phyloP scores from a whole-genome alignment of 192 early-diverging fungal species.

The Oehlia diaphana region DNA sequence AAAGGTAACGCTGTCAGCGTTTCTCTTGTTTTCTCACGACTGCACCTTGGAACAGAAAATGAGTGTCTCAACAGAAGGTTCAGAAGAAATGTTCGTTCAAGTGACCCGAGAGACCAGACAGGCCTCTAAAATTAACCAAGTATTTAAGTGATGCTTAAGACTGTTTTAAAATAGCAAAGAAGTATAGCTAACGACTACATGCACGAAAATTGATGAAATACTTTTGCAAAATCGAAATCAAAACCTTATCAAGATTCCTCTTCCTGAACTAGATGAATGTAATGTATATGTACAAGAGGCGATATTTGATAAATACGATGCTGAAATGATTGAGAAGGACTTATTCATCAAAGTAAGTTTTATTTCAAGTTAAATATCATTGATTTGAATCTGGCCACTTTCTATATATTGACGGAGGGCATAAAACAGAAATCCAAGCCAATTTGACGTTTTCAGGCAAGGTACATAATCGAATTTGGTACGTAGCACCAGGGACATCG shows the following conservation, averaged over 20 bases:
- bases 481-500: no score
- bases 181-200: neutral
- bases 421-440: neutral
- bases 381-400: neutral
- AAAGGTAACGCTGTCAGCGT: no score
- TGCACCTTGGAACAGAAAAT: no score
- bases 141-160: slow-evolving; percentile 3
- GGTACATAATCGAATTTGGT: no score
- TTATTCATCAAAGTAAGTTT: slow-evolving; percentile 13
- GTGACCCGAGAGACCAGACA: neutral
- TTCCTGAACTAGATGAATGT: neutral
- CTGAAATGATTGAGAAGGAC: neutral
- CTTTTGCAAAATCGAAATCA: neutral
- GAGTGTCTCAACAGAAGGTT: no score
- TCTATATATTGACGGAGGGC: neutral
- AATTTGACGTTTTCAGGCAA: neutral
- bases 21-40: no score
- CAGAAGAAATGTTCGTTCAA: no score
- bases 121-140: slow-evolving; percentile 3
- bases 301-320: slow-evolving; percentile 2
- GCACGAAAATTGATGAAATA: slow-evolving; percentile 6
- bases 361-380: neutral
- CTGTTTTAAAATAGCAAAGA: neutral
- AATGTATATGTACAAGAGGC: neutral
- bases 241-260: neutral